These are phyloP conservation scores for Domatiomyces globalis DNA, from an alignment of 2,329 filamentous ascomycete species.

Conservation along the genomic window DNA sequence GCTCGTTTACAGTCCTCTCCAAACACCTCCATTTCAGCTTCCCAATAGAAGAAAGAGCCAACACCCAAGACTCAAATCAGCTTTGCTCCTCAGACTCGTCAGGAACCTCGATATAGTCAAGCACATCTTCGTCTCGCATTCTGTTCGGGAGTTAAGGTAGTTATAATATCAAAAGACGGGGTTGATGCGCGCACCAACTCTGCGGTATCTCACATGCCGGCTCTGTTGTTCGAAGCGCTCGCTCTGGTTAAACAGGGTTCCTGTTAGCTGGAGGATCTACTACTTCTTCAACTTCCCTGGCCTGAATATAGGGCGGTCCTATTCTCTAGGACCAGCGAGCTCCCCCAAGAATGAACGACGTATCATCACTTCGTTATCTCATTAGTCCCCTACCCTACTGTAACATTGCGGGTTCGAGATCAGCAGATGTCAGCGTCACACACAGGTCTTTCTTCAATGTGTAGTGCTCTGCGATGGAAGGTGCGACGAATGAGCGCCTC, in stretches of 20 bases:
- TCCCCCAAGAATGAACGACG: not conserved
- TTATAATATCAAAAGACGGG: too few relatives aligned
- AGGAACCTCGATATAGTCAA: too few relatives aligned
- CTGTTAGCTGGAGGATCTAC: too few relatives aligned
- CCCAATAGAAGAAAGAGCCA: constrained; percentile 33
- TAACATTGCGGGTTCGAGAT: not conserved
- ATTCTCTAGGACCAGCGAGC: not conserved
- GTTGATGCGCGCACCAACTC: not conserved
- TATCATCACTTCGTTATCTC: not conserved
- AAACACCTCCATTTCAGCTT: constrained; percentile 64
- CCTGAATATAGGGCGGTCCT: not conserved
- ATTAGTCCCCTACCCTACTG: not conserved
- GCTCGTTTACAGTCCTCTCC: constrained; percentile 42
- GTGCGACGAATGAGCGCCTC: not conserved
- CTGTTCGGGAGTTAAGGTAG: too few relatives aligned
- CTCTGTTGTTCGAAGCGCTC: not conserved
- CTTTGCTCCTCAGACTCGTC: too few relatives aligned
- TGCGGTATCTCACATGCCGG: not conserved
- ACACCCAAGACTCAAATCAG: too few relatives aligned
- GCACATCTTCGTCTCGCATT: too few relatives aligned
- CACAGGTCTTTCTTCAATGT: not conserved
- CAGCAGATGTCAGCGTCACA: not conserved
- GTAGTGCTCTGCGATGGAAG: not conserved
- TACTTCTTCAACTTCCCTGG: too few relatives aligned
- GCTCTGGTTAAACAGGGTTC: not conserved